Evolutionary conservation across 2,329 filamentous ascomycete genomes (phyloP).

Genomic region (Talaromyces sp.): DNA sequence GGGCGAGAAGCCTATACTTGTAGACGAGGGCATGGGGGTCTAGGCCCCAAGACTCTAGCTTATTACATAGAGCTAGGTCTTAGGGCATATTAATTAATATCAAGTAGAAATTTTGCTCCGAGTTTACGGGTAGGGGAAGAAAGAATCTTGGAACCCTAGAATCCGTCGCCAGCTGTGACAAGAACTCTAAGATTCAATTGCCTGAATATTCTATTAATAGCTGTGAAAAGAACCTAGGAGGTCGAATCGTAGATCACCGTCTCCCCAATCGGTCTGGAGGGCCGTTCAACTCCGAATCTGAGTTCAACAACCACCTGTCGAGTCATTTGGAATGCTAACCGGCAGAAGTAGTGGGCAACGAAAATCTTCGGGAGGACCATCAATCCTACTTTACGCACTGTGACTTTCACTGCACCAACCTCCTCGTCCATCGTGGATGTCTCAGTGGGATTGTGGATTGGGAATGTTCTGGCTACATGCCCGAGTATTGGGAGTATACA

Average conservation of each 20-base stretch:
- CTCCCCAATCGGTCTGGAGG: conserved; percentile 7
- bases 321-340: conserved; percentile 12
- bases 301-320: conserved; percentile 15
- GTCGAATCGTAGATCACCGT: conserved; percentile 14
- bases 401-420: conserved; percentile 21
- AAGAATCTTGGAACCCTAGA: too few species aligned
- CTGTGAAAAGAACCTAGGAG: too few species aligned
- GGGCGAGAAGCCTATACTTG: too few species aligned
- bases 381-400: conserved; percentile 23
- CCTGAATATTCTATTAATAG: too few species aligned
- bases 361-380: conserved; percentile 4
- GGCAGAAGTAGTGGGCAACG: conserved; percentile 4
- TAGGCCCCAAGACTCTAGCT: too few species aligned
- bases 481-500: conserved; percentile 25
- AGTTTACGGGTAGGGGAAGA: too few species aligned
- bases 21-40: too few species aligned
- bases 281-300: conserved; percentile 18
- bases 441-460: conserved; percentile 27
- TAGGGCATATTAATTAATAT: too few species aligned
- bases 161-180: too few species aligned
- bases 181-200: too few species aligned
- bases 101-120: too few species aligned
- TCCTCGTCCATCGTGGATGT: conserved; percentile 17
- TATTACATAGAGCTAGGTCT: too few species aligned
- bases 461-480: conserved; percentile 23